Evolutionary conservation across 2,329 filamentous ascomycete genomes (phyloP).

Genomic region (Ascochyta koolunga): DNA sequence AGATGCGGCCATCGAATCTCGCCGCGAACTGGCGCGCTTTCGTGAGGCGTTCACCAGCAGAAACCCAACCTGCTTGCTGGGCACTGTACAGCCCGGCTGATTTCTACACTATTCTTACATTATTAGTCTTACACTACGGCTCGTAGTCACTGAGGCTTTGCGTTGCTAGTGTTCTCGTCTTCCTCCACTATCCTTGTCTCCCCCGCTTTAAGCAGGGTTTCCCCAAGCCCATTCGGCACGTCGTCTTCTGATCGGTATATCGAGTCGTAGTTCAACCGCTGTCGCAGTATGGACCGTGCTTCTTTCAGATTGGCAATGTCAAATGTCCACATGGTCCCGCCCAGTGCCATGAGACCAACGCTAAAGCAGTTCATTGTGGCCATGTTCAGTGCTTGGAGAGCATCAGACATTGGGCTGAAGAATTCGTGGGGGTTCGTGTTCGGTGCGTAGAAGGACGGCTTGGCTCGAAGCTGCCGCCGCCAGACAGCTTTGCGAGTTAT

Average conservation of each 20-base stretch:
- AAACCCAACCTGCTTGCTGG: background rate
- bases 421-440: constrained; percentile 55
- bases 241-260: constrained; percentile 54
- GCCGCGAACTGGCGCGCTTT: background rate
- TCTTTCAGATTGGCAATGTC: constrained; percentile 66
- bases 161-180: constrained; percentile 10
- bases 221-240: constrained; percentile 31
- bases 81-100: constrained; percentile 1
- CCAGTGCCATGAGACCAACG: constrained; percentile 74
- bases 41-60: background rate
- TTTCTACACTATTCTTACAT: constrained; percentile 30
- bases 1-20: background rate
- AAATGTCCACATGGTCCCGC: constrained; percentile 76
- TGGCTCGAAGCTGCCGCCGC: constrained; percentile 64
- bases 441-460: constrained; percentile 75
- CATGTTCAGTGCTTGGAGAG: constrained; percentile 80
- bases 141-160: constrained; percentile 27
- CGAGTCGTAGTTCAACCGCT: constrained; percentile 61
- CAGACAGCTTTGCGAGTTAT: constrained; percentile 68
- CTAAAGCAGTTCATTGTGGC: constrained; percentile 86
- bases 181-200: constrained; percentile 48
- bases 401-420: constrained; percentile 72
- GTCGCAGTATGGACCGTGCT: constrained; percentile 65
- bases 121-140: constrained; percentile 23
- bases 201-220: constrained; percentile 49